phyloP scores from a whole-genome alignment of 805 yeast species.

The Saccharomycopsis vini region DNA sequence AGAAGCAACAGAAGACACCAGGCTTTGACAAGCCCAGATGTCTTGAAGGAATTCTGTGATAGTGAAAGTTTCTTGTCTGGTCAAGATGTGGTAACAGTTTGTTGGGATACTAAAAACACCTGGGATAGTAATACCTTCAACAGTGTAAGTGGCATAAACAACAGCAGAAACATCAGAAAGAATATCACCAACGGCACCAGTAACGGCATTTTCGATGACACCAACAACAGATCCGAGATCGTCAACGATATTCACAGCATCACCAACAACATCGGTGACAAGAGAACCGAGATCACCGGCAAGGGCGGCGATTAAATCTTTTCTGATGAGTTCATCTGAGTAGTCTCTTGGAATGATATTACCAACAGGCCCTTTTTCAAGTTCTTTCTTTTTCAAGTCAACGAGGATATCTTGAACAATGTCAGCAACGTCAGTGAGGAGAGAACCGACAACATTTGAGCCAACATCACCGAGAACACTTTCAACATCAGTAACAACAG shows the following conservation, averaged over 20 bases:
- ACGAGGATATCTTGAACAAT: background rate
- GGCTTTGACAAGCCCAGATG: constrained; percentile 4
- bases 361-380: background rate
- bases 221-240: constrained; percentile 3
- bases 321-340: background rate
- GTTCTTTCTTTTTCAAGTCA: constrained; percentile 2
- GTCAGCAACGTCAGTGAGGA: constrained; percentile 10
- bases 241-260: constrained; percentile 3
- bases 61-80: constrained; percentile 8
- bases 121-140: constrained; percentile 4
- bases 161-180: constrained; percentile 3
- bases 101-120: constrained; percentile 7
- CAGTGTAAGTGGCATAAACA: constrained; percentile 8
- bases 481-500: constrained; percentile 6
- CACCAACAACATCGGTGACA: constrained; percentile 6
- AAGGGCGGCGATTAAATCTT: no score
- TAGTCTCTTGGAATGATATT: constrained; percentile 1
- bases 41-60: constrained; percentile 9
- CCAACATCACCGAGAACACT: constrained; percentile 7
- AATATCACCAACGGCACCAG: constrained; percentile 1
- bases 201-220: constrained; percentile 2
- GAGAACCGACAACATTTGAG: background rate
- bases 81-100: constrained; percentile 8
- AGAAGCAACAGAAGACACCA: constrained; percentile 1
- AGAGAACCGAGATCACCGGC: background rate